Base-by-base conservation (phyloP, 2,329 filamentous ascomycete species). In the Calonectria pseudoturangicola region DNA sequence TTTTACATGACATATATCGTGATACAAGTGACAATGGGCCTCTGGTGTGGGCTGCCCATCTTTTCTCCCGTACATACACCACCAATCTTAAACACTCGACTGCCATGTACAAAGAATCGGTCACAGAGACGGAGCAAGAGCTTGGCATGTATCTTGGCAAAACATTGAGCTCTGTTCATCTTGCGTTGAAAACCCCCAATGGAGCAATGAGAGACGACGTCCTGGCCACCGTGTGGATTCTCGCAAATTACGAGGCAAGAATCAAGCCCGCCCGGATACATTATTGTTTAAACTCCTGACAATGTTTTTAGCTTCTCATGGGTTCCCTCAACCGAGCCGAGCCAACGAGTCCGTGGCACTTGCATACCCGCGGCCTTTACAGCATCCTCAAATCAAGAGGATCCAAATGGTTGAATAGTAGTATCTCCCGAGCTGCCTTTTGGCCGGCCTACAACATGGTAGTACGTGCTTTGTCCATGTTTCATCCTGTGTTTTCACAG, bases 21-120 rank as follows among this genome's bases (percentile, higher is more conserved):
- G 72, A 74, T 9, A 73, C 77, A 27, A 60, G 72, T 25, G 25
- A 68, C 18, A 74, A 84, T 47, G 84, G 85, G 6, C 84, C 84
- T 9, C 77, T 86, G n/a, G 65, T 83, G 12, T 85, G 83, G 80
- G 82, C 84, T 7, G 82, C 84, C 18, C 85, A 86, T 60, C 81
- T 86, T 43, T 86, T 85, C 73, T 79, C 85, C 27, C 79, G 84
- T 21, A 85, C 85, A 21, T 86, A 85, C 65, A 77, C 85, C 43
- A 84, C 80, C 33, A 86, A 85, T 48, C 60, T 85, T 30, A 77
- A 79, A 21, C 79, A 82, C 27, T 81, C 83, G 1, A 83, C 83
- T 7, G 77, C 81, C 33, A 73, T 81, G 9, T 71, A 79, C 36
- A 78, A 74, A 16, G 74, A 75, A 8, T 81, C 82, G 3, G 45